Base-by-base conservation (phyloP, 2,329 filamentous ascomycete genomes). In the Sporothrix protearum region DNA sequence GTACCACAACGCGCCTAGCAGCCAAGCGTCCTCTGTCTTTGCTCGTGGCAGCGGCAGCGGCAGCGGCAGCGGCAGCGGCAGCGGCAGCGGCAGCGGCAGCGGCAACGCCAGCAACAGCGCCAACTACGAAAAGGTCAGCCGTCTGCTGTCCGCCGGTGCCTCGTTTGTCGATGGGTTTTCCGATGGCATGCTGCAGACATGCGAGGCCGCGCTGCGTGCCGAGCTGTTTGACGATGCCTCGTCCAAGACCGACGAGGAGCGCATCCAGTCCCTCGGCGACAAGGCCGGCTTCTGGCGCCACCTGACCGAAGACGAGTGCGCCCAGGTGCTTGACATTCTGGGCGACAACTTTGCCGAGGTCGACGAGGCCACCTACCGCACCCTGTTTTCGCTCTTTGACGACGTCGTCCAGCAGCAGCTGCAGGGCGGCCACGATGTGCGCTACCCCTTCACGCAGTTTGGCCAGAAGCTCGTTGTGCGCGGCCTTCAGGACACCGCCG, bases 301-400 rank as follows among this genome's bases (percentile, higher is more conserved):
- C 72, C 89, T 98, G 69, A 91, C 91, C 1, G 92, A 97, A 70
- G 93, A 97, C 68, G 90, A 94, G 68, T 93, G 90, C 75, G 84
- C 88, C 53, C 87, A 88, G 71, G 85, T 96, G n/a, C 85, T 88
- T 6, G 85, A 89, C 47, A 85, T 88, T 5, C 85, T 97, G 10
- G 91, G 92, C 33, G 85, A 88, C 47, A 86, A 86, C 75, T 91
- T 85, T 80, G 90, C 76, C 80, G 85, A 80, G 81, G 89, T 85
- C 77, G 87, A 85, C 2, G 81, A 84, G 51, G 80, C 84, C 22
- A 80, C 89, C 10, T 91, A 89, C 75, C 78, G 83, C 39, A 80
- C 84, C n/a, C 78, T 90, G 4, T 79, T 86, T 22, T 79, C 81
- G 3, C 78, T 87, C 49, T 80, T 88, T 72, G 80, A 84, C 45